Percentiles rank a stretch among this genome's conserved stretches.
phyloP scores from a whole-genome alignment of 768 basidiomycete species.

The Panaeolus papilionaceus region DNA sequence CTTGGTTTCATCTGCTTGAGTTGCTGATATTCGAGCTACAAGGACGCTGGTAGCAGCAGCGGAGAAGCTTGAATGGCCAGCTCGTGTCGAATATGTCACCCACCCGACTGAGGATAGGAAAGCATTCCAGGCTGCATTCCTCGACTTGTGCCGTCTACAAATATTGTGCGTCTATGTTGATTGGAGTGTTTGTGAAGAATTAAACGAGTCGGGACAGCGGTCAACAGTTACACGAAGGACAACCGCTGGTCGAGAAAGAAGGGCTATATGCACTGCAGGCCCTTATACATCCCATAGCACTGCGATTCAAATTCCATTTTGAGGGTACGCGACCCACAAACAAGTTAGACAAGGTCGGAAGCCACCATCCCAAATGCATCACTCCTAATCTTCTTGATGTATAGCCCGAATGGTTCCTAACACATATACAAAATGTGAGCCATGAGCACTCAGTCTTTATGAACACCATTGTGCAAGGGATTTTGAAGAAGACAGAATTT shows the following conservation, averaged over 20 bases:
- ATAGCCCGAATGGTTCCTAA: conserved; percentile 98
- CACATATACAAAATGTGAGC: conserved; percentile 85
- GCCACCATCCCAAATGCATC: not conserved
- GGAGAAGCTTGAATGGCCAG: conserved; percentile 89
- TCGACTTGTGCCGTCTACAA: conserved; percentile 80
- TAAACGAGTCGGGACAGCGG: conserved; percentile 47
- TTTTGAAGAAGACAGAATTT: conserved; percentile 71
- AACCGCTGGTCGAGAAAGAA: conserved; percentile 43
- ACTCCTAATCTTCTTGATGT: conserved; percentile 14
- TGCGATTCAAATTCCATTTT: conserved; percentile 96
- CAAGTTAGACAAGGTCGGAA: conserved; percentile 83
- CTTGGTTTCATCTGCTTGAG: not conserved
- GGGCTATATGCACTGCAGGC: conserved; percentile 86
- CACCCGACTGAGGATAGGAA: conserved; percentile 56
- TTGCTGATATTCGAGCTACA: conserved; percentile 20
- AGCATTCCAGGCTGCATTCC: conserved; percentile 79
- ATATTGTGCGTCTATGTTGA: conserved; percentile 60
- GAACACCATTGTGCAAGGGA: conserved; percentile 71
- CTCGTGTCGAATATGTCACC: conserved; percentile 66
- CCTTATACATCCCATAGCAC: conserved; percentile 79
- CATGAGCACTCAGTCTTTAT: conserved; percentile 89
- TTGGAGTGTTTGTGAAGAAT: conserved; percentile 15
- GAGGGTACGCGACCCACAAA: conserved; percentile 89
- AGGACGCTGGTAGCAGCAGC: conserved; percentile 70
- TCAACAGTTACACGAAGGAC: conserved; percentile 44